Percentiles rank a stretch among this genome's conserved stretches.
Evolutionary conservation across 1,284 basidiomycete genomes (phyloP).

Genomic region (Golubevia sp.): DNA sequence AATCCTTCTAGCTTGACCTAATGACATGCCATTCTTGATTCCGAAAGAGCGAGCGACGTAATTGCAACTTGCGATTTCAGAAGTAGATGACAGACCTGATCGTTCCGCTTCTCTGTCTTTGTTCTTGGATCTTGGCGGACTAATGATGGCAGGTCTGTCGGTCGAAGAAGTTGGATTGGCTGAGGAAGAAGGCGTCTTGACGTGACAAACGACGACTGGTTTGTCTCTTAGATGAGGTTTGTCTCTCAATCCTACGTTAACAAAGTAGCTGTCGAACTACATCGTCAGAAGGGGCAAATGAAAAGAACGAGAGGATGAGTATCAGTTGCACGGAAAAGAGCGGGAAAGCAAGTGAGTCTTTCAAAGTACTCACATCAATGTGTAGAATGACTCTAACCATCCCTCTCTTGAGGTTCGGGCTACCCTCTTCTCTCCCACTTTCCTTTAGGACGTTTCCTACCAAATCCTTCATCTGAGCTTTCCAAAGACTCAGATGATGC

Average conservation of each 20-base stretch:
- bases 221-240: constrained; percentile 59
- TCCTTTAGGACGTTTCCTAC: constrained; percentile 68
- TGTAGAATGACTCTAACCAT: neutral
- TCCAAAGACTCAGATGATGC: constrained; percentile 90
- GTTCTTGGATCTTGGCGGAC: neutral
- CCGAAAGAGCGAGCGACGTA: constrained; percentile 90
- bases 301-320: neutral
- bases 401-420: constrained; percentile 7
- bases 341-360: neutral
- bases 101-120: neutral
- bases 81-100: constrained; percentile 37
- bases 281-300: too few species aligned
- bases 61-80: constrained; percentile 88
- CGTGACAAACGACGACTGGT: constrained; percentile 93
- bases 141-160: too few species aligned
- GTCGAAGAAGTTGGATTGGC: too few species aligned
- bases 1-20: constrained; percentile 45
- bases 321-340: too few species aligned
- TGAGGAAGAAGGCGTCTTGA: too few species aligned
- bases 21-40: constrained; percentile 93
- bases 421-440: constrained; percentile 74
- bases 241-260: constrained; percentile 62
- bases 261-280: constrained; percentile 96
- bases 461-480: constrained; percentile 80
- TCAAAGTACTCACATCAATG: neutral